Conservation (phyloP, 495 filamentous ascomycete genomes). For the Neurospora tetraspora region DNA sequence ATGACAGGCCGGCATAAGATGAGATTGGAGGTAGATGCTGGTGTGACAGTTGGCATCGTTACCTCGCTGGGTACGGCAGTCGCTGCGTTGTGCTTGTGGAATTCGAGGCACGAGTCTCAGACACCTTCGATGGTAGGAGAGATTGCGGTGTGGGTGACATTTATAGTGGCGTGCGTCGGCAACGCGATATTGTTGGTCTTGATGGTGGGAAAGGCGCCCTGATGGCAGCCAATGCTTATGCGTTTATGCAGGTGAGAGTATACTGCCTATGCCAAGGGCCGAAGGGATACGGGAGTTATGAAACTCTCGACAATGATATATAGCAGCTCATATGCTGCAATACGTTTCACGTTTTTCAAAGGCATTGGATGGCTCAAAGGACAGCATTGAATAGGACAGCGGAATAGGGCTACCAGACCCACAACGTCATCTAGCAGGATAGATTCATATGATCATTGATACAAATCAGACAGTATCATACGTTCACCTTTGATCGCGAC, state of each 20-base stretch:
- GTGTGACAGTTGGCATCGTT: slow-evolving; percentile 48
- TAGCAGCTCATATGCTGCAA: background rate
- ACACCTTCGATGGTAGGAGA: slow-evolving; percentile 25
- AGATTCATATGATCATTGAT: background rate
- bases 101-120: slow-evolving; percentile 32
- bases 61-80: slow-evolving; percentile 44
- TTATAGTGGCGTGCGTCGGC: slow-evolving; percentile 36
- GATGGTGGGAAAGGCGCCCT: slow-evolving; percentile 28
- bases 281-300: background rate
- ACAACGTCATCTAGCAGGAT: background rate
- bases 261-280: background rate
- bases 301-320: background rate
- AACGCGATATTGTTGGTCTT: slow-evolving; percentile 42
- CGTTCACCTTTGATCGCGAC: background rate
- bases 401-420: background rate
- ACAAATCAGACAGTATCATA: background rate
- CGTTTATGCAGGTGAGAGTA: background rate
- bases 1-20: slow-evolving; percentile 43
- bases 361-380: background rate
- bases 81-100: slow-evolving; percentile 39
- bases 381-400: background rate
- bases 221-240: slow-evolving; percentile 7
- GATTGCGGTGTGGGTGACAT: slow-evolving; percentile 33
- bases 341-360: background rate
- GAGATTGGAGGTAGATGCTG: slow-evolving; percentile 48